Conservation (phyloP, 2,329 filamentous ascomycete genomes). For the Aureobasidium sp. region DNA sequence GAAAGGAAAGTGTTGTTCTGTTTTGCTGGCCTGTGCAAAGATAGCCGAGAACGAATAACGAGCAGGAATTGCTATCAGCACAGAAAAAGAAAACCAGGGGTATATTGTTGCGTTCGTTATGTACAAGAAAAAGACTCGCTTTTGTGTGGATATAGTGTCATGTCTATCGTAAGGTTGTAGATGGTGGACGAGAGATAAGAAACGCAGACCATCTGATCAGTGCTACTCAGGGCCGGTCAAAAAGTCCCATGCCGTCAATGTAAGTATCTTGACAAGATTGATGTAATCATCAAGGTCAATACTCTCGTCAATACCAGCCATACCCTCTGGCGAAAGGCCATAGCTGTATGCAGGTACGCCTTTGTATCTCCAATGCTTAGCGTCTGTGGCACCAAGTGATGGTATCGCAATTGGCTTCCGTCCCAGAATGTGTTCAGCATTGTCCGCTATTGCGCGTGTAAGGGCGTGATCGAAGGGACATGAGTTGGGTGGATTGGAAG, state of each 20-base stretch:
- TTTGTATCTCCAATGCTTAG: slow-evolving; percentile 35
- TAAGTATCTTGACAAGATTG: slow-evolving; percentile 26
- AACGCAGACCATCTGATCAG: too few relatives aligned
- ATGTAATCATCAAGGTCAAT: slow-evolving; percentile 28
- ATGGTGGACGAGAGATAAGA: neutral
- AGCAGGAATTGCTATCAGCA: neutral
- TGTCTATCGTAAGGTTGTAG: neutral
- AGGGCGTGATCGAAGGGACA: slow-evolving; percentile 31
- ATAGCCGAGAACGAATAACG: too few relatives aligned
- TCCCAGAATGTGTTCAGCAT: slow-evolving; percentile 24
- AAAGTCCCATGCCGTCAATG: slow-evolving; percentile 28
- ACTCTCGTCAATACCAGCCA: slow-evolving; percentile 25
- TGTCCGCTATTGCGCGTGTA: slow-evolving; percentile 23
- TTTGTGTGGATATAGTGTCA: neutral
- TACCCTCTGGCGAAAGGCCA: slow-evolving; percentile 28
- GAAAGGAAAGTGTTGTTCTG: too few relatives aligned
- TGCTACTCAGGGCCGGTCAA: slow-evolving; percentile 15
- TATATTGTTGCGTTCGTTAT: neutral
- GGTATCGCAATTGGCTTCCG: slow-evolving; percentile 29
- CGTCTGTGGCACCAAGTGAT: slow-evolving; percentile 35
- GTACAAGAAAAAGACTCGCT: neutral
- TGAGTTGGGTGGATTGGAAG: slow-evolving; percentile 29
- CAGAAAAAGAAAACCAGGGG: neutral
- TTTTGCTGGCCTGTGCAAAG: too few relatives aligned
- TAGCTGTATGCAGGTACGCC: slow-evolving; percentile 34